Percentiles rank a stretch among this genome's conserved stretches.
Evolutionary conservation across 2,329 filamentous ascomycete species (phyloP).

Genomic region (Microdochium nivale): DNA sequence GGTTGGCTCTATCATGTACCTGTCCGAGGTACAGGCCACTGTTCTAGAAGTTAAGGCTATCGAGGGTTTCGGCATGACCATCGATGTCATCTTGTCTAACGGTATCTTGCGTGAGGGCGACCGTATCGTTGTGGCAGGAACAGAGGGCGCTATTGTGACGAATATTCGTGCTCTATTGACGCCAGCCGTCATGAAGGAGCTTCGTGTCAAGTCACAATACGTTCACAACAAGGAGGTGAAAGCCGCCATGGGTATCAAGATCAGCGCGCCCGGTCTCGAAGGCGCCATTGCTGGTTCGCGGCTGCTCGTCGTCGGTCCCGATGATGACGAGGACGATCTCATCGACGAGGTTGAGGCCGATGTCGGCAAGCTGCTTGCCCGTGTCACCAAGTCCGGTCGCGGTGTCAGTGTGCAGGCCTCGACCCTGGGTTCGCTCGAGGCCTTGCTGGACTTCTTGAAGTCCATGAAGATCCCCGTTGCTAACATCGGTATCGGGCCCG

Average conservation of each 20-base stretch:
- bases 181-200: slow-evolving; percentile 83
- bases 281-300: slow-evolving; percentile 94
- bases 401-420: slow-evolving; percentile 97
- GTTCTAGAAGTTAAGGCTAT: slow-evolving; percentile 99
- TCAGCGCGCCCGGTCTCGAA: slow-evolving; percentile 91
- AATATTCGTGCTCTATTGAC: slow-evolving; percentile 93
- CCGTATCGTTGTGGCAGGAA: slow-evolving; percentile 87
- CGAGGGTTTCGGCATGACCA: slow-evolving; percentile 96
- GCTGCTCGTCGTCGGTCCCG: slow-evolving; percentile 84
- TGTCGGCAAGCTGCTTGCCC: slow-evolving; percentile 81
- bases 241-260: slow-evolving; percentile 97
- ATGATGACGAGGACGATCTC: slow-evolving; percentile 94
- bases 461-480: slow-evolving; percentile 94
- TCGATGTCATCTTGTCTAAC: slow-evolving; percentile 94
- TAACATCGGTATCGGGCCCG: slow-evolving; percentile 93
- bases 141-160: slow-evolving; percentile 91
- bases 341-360: slow-evolving; percentile 95
- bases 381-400: slow-evolving; percentile 83
- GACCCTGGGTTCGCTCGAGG: slow-evolving; percentile 92
- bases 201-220: slow-evolving; percentile 91
- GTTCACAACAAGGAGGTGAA: slow-evolving; percentile 99
- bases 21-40: slow-evolving; percentile 94
- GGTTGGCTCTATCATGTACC: slow-evolving; percentile 95
- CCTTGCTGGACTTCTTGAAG: slow-evolving; percentile 90
- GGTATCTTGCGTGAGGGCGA: slow-evolving; percentile 92